Evolutionary conservation across 306 rosid genomes (phyloP).

Genomic region (Leucaena leucocephala): DNA sequence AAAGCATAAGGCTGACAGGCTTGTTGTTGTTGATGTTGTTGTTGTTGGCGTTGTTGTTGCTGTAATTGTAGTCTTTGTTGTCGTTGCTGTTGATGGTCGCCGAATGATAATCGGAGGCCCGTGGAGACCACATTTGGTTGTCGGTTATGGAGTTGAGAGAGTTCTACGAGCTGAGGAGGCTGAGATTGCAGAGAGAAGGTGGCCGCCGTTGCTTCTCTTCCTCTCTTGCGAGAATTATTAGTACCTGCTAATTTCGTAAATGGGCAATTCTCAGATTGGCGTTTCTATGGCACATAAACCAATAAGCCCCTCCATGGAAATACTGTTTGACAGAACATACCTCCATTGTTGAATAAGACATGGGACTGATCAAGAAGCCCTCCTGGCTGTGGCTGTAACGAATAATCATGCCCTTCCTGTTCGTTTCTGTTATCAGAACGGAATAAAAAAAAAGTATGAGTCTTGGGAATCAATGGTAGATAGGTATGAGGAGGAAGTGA

Average conservation of each 20-base stretch:
- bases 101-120: constrained; percentile 79
- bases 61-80: constrained; percentile 34
- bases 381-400: constrained; percentile 66
- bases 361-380: constrained; percentile 70
- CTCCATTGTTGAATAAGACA: constrained; percentile 72
- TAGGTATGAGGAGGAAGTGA: neutral
- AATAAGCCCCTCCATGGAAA: neutral
- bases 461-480: neutral
- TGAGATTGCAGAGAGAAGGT: constrained; percentile 58
- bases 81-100: constrained; percentile 45
- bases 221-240: constrained; percentile 67
- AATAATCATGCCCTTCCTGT: constrained; percentile 73
- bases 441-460: neutral
- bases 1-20: constrained; percentile 50
- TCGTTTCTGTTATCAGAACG: constrained; percentile 52
- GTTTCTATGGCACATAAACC: neutral
- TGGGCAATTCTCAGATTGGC: constrained; percentile 10
- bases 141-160: constrained; percentile 78
- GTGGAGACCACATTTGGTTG: constrained; percentile 86
- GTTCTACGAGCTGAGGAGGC: constrained; percentile 70
- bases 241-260: constrained; percentile 33
- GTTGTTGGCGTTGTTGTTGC: constrained; percentile 32
- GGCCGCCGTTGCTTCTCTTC: constrained; percentile 59
- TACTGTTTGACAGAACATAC: neutral
- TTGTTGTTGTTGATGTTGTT: constrained; percentile 36